These are phyloP conservation scores for Mortierella sp. DNA, from an alignment of 371 early-diverging fungal species.

Conservation along the genomic window DNA sequence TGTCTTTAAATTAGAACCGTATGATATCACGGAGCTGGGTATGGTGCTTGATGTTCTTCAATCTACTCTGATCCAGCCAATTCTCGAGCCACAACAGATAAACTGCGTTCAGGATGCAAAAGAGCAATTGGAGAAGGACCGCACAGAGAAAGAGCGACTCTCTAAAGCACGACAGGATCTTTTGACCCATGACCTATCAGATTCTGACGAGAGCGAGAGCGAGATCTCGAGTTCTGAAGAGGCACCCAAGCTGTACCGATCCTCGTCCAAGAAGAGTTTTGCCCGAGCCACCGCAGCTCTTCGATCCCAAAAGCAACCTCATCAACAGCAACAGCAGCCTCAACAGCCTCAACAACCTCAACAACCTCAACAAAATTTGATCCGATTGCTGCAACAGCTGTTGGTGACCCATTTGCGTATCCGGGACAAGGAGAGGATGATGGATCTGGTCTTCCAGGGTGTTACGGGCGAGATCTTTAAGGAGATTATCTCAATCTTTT, in stretches of 20 bases:
- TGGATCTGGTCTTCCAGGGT: conserved; percentile 73
- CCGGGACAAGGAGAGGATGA: conserved; percentile 71
- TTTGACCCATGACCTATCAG: conserved; percentile 4
- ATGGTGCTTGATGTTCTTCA: conserved; percentile 61
- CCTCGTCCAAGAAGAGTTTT: conserved; percentile 15
- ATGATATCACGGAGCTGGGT: conserved; percentile 40
- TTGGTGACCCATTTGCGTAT: conserved; percentile 66
- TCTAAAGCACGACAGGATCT: conserved; percentile 3
- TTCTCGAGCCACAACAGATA: conserved; percentile 62
- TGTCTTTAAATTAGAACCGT: conserved; percentile 15
- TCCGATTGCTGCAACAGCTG: conserved; percentile 63
- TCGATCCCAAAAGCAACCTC: background rate
- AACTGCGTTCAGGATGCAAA: conserved; percentile 38
- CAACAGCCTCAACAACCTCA: background rate
- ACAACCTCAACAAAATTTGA: conserved; percentile 36
- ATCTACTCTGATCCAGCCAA: conserved; percentile 62
- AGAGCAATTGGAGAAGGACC: conserved; percentile 36
- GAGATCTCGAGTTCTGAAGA: conserved; percentile 12
- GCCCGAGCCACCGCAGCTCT: background rate
- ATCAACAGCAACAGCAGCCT: background rate
- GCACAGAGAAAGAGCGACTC: conserved; percentile 19
- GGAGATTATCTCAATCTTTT: conserved; percentile 75
- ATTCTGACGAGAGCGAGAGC: conserved; percentile 28
- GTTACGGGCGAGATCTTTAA: conserved; percentile 75
- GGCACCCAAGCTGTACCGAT: conserved; percentile 3